Conservation (phyloP, 2,329 filamentous ascomycete species). For the Podosphaera fusca region DNA sequence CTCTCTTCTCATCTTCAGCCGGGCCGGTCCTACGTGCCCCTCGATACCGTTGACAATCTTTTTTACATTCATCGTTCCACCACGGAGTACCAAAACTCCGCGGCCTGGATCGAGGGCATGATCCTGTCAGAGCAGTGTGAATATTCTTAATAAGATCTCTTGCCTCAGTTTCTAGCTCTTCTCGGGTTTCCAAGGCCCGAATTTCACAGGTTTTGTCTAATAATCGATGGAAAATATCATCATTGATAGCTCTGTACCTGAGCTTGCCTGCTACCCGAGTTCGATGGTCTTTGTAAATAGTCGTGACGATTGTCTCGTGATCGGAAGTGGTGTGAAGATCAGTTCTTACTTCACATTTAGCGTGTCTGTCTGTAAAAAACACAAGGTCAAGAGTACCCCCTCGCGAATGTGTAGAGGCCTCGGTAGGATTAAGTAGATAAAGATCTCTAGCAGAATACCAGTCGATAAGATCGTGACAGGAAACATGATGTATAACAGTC, state of each 20-base stretch:
- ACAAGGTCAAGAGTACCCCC: background rate
- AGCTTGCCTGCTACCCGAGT: no score
- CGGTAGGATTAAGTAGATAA: background rate
- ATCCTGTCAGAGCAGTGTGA: no score
- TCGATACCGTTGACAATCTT: background rate
- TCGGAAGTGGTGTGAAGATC: background rate
- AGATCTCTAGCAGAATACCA: background rate
- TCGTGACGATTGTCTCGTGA: background rate
- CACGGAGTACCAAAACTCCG: no score
- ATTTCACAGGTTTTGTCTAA: no score
- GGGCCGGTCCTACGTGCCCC: background rate
- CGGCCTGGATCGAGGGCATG: no score
- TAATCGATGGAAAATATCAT: no score
- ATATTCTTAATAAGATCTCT: no score
- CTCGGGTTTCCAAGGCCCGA: no score
- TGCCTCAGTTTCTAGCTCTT: no score
- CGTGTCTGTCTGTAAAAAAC: background rate
- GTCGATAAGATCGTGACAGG: background rate
- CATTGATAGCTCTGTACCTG: no score
- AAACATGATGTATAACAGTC: background rate
- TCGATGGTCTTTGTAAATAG: no score
- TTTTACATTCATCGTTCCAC: background rate
- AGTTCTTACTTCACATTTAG: background rate
- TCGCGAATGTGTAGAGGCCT: background rate
- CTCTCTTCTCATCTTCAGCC: background rate